These are phyloP conservation scores for Quambalaria eucalypti DNA, from an alignment of 1,284 basidiomycete species.

Conservation along the genomic window DNA sequence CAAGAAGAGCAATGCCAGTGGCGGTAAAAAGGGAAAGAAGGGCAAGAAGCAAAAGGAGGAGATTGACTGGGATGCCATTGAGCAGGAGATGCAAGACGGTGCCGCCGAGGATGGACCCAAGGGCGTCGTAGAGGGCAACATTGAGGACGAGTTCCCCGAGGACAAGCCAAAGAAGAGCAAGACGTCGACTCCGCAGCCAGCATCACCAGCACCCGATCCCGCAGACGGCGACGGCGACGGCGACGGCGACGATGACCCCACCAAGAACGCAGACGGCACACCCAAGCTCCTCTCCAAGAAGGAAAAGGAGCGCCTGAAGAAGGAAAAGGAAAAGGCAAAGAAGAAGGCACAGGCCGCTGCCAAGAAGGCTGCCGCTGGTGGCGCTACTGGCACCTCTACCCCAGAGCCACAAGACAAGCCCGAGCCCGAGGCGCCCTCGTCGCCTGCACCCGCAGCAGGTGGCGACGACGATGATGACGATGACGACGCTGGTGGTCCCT, in stretches of 20 bases:
- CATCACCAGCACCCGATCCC: slow-evolving; percentile 4
- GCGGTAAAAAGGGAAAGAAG: slow-evolving; percentile 22
- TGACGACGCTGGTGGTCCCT: slow-evolving; percentile 10
- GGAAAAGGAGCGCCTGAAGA: slow-evolving; percentile 45
- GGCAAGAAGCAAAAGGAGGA: slow-evolving; percentile 37
- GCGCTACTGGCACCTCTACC: too few species aligned
- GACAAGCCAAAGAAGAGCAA: slow-evolving; percentile 17
- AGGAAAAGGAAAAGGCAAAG: slow-evolving; percentile 44
- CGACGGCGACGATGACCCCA: slow-evolving; percentile 8
- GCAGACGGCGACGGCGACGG: slow-evolving; percentile 12
- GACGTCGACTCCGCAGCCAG: slow-evolving; percentile 10
- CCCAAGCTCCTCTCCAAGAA: slow-evolving; percentile 38
- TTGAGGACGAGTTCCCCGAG: slow-evolving; percentile 29
- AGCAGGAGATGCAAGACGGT: slow-evolving; percentile 39
- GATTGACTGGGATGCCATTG: slow-evolving; percentile 18
- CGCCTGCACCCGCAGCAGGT: slow-evolving; percentile 5
- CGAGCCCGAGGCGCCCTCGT: not conserved
- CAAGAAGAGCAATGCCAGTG: slow-evolving; percentile 4
- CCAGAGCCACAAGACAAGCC: too few species aligned
- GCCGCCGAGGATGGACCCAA: slow-evolving; percentile 32
- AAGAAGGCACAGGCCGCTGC: slow-evolving; percentile 41
- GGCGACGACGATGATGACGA: slow-evolving; percentile 20
- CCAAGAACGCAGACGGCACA: slow-evolving; percentile 8
- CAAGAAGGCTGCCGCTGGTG: slow-evolving; percentile 22
- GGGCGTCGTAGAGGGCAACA: slow-evolving; percentile 17